These are phyloP conservation scores for Paraleonurus japonicus DNA, from an alignment of 257 asterid genomes.

Conservation along the genomic window DNA sequence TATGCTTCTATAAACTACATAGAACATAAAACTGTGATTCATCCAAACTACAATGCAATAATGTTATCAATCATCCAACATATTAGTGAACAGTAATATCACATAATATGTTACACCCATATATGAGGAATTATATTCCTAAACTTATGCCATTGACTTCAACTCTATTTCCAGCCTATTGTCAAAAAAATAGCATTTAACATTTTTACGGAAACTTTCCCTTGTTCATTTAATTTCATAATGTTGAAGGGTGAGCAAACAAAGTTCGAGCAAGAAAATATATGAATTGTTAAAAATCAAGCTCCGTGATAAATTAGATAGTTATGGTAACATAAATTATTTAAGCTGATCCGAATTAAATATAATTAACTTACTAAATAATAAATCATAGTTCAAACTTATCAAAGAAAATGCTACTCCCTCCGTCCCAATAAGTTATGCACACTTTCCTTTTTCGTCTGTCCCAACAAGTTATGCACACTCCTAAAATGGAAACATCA, in stretches of 20 bases:
- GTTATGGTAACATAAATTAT: neutral
- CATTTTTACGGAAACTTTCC: neutral
- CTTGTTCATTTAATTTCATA: conserved; percentile 9
- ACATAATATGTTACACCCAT: neutral
- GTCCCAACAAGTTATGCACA: too few species aligned
- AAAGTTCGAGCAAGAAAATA: neutral
- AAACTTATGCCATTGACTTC: neutral
- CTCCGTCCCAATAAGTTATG: too few species aligned
- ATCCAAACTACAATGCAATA: neutral
- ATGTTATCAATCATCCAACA: neutral
- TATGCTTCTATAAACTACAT: conserved; percentile 11
- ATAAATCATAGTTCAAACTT: neutral
- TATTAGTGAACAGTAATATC: neutral
- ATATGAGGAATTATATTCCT: neutral
- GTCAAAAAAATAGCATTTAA: neutral
- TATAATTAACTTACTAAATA: neutral
- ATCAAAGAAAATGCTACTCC: neutral
- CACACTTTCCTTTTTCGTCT: too few species aligned
- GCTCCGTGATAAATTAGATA: neutral
- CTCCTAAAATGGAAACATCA: too few species aligned
- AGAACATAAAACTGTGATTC: too few species aligned
- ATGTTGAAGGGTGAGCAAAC: neutral
- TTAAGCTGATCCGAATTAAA: conserved; percentile 13
- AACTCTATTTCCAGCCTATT: neutral
- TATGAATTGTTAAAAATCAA: neutral